Evolutionary conservation across 768 basidiomycete species (phyloP), one percentile per base, ranked within the genome.

Genomic region (Chiua virens): DNA sequence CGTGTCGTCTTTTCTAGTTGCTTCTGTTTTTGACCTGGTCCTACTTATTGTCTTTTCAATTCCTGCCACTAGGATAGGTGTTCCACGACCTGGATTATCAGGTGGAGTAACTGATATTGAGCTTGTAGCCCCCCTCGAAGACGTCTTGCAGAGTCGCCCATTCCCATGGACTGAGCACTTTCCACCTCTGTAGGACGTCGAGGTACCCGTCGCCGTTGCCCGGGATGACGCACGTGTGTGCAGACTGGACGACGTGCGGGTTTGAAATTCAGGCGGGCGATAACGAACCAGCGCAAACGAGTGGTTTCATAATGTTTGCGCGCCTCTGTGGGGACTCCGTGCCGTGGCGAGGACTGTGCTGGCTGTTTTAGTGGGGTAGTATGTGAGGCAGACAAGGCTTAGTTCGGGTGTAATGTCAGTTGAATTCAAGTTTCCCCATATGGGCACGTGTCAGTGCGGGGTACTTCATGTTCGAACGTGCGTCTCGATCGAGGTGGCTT

Each of bases 301-400:
- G 74, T 76, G 75, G 79, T 72, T 69, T 65, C 43, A 69, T 37
- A 13, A 27, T 49, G 45, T 56, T 55, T 66, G 64, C 64, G 62
- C 63, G 85, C 85, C 78, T 79, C 82, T 83, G 80, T 84, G 83
- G 85, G 87, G 87, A 89, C 87, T 86, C 82, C 78, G 45, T 78
- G 77, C 58, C 79, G 74, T 80, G 40, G 87, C 84, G 71, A 88
- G 87, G 85, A 60, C 60, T 65, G 82, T 89, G 87, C 84, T 73
- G 81, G 85, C 76, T 70, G 61, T 63, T 28, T 27, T 27, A 2
- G 35, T 72, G 78, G 86, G 72, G 87, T 89, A 89, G 87, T 89
- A 89, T 89, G 74, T 83, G 86, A 75, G 83, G 87, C 86, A 67
- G 53, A 89, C 83, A 88, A 75, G 28, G 47, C 22, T 28, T 28